Conservation (phyloP, 495 filamentous ascomycete species). For the Hypoxylon trugodes region DNA sequence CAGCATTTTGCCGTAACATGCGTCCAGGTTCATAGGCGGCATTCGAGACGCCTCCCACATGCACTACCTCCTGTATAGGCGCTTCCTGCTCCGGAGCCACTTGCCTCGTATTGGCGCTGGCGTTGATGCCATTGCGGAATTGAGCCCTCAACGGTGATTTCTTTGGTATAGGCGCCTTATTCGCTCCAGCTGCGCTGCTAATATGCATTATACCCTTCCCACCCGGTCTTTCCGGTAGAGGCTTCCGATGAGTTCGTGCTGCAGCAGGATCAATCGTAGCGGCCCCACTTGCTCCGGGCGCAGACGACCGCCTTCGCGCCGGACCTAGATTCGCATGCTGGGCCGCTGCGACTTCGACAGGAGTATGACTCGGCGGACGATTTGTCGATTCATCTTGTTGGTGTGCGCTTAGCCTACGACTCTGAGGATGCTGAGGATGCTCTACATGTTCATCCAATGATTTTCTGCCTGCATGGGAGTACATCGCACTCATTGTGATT, state of each 20-base stretch:
- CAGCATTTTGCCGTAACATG: conserved; percentile 2
- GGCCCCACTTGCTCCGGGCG: neutral
- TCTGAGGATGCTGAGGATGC: neutral
- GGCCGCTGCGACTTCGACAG: neutral
- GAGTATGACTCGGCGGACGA: neutral
- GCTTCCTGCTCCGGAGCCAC: no score
- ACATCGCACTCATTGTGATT: neutral
- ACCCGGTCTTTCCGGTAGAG: neutral
- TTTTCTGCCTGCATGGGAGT: neutral
- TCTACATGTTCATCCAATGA: neutral
- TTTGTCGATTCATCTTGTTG: neutral
- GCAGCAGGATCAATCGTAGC: neutral
- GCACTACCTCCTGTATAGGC: neutral
- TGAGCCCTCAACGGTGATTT: neutral
- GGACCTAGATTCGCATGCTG: neutral
- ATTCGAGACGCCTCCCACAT: neutral
- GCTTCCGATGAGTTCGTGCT: neutral
- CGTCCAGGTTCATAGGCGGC: neutral
- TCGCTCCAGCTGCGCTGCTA: neutral
- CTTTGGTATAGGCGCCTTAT: neutral
- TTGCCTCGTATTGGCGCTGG: neutral
- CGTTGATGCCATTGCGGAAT: neutral
- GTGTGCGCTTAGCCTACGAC: neutral
- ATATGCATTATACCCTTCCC: neutral
- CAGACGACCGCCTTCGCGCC: neutral